Conservation (phyloP, 2,329 filamentous ascomycete genomes). For the Penicillium hesseltinei region DNA sequence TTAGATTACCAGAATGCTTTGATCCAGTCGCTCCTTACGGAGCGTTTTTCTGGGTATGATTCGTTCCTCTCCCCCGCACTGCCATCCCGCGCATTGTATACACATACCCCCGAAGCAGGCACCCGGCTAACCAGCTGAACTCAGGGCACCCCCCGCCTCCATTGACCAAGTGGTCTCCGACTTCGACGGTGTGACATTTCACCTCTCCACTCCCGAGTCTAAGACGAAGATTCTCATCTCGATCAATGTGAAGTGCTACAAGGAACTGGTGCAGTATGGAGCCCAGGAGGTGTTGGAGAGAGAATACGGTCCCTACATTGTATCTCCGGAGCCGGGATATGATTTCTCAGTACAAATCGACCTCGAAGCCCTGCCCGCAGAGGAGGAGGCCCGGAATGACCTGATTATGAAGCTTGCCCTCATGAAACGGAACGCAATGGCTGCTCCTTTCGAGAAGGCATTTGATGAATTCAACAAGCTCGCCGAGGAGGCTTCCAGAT, state of each 20-base stretch:
- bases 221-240: slow-evolving; percentile 96
- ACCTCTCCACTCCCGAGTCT: slow-evolving; percentile 91
- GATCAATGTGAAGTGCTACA: slow-evolving; percentile 90
- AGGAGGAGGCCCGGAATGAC: slow-evolving; percentile 82
- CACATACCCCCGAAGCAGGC: slow-evolving; percentile 27
- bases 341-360: slow-evolving; percentile 94
- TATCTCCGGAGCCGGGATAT: slow-evolving; percentile 82
- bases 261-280: slow-evolving; percentile 88
- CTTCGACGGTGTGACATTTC: slow-evolving; percentile 98
- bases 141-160: slow-evolving; percentile 75
- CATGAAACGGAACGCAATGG: slow-evolving; percentile 98
- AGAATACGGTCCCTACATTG: slow-evolving; percentile 92
- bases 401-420: slow-evolving; percentile 83
- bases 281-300: slow-evolving; percentile 87
- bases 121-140: slow-evolving; percentile 39
- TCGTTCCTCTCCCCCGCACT: slow-evolving; percentile 11
- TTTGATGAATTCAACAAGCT: slow-evolving; percentile 89
- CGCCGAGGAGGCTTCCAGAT: slow-evolving; percentile 84
- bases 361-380: slow-evolving; percentile 77
- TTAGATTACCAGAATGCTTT: slow-evolving; percentile 99
- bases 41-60: slow-evolving; percentile 81
- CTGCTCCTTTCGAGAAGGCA: slow-evolving; percentile 94
- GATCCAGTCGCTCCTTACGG: slow-evolving; percentile 92
- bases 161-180: slow-evolving; percentile 99
- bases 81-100: slow-evolving; percentile 31